These are phyloP conservation scores for Mortierella sp. DNA, from an alignment of 371 early-diverging fungal genomes.

Conservation along the genomic window DNA sequence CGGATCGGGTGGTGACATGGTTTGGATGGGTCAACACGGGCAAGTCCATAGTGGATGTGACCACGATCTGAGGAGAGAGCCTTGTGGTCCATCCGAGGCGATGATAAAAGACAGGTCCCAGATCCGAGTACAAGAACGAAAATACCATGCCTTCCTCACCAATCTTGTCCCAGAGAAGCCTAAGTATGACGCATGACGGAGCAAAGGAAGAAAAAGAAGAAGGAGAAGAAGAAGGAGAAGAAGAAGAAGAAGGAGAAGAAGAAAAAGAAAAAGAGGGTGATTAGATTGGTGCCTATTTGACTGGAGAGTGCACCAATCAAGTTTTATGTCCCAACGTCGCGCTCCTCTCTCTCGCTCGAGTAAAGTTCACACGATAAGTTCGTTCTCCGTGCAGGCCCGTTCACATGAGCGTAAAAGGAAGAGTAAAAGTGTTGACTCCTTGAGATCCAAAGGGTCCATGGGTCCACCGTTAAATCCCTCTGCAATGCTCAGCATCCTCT, in stretches of 20 bases:
- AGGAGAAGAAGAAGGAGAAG: not conserved
- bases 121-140: constrained; percentile 55
- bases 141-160: constrained; percentile 16
- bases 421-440: not conserved
- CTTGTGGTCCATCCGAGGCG: constrained; percentile 54
- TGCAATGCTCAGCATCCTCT: no score
- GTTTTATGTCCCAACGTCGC: no score
- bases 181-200: constrained; percentile 3
- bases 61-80: constrained; percentile 30
- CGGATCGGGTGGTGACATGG: constrained; percentile 1
- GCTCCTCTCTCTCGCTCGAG: no score
- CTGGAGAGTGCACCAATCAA: no score
- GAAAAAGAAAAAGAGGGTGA: not conserved
- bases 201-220: not conserved
- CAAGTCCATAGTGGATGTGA: constrained; percentile 17
- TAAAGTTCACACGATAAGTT: no score
- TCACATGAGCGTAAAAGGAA: no score
- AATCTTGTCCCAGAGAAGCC: constrained; percentile 40
- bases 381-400: no score
- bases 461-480: no score
- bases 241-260: not conserved
- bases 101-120: constrained; percentile 54
- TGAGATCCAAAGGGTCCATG: no score
- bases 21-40: no score
- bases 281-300: no score